Evolutionary conservation across 768 basidiomycete genomes (phyloP).

Genomic region (Tylopilus vinaceipallidus): DNA sequence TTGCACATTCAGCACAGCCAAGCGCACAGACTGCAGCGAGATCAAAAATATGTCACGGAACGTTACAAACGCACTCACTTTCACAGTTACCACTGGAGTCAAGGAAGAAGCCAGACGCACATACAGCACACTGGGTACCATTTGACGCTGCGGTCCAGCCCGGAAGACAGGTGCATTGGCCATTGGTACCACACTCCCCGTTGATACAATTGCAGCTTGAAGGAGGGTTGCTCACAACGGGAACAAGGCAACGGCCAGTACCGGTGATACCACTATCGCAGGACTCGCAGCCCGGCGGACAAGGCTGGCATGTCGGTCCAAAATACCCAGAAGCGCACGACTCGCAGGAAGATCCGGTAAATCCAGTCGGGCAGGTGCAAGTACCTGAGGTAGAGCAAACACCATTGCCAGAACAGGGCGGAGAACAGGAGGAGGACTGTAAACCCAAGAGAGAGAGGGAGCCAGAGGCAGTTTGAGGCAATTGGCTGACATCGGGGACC

Average conservation of each 20-base stretch:
- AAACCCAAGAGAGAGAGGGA: conserved; percentile 65
- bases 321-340: conserved; percentile 73
- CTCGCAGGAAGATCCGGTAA: conserved; percentile 79
- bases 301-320: conserved; percentile 67
- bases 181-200: conserved; percentile 66
- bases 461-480: conserved; percentile 49
- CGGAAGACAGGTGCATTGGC: conserved; percentile 71
- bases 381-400: conserved; percentile 68
- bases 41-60: background rate
- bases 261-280: conserved; percentile 84
- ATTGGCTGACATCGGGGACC: conserved; percentile 69
- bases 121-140: conserved; percentile 76
- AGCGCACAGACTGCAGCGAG: conserved; percentile 57
- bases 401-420: conserved; percentile 70
- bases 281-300: conserved; percentile 61
- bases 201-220: conserved; percentile 81
- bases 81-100: conserved; percentile 68
- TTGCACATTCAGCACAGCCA: conserved; percentile 70
- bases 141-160: conserved; percentile 73
- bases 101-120: conserved; percentile 74
- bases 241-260: conserved; percentile 64
- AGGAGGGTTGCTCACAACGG: conserved; percentile 49
- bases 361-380: conserved; percentile 72
- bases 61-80: conserved; percentile 38
- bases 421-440: conserved; percentile 72